Base-by-base conservation (phyloP, 768 basidiomycete genomes). In the Astraeus odoratus region DNA sequence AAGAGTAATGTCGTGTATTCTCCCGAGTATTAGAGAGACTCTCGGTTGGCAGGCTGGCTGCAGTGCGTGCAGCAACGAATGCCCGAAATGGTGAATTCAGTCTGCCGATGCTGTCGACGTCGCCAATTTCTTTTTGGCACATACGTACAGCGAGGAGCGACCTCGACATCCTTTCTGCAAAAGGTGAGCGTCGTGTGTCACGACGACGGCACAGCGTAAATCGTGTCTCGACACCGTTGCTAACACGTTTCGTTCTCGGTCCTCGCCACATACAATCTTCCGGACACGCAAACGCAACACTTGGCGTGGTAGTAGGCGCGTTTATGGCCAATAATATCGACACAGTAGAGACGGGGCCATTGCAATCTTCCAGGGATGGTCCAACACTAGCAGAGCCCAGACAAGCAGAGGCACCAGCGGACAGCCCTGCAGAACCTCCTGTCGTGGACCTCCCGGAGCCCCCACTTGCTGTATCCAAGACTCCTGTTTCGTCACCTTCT, bases 271-370 rank as follows among this genome's bases (percentile, higher is more conserved):
- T 39, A 43, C 49, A 40, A 42, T 46, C 27, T 27, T 19, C 36
- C 24, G 43, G 45, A 33, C 43, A 38, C 33, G 30, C 19, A 48
- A 50, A 50, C 36, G 39, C 57, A 39, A 19, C 48, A 46, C 49
- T 29, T 43, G 67, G 79, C 80, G 81, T 83, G 80, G 69, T 65
- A 51, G 65, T 35, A 76, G 37, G 81, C 83, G 83, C 81, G 85
- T 84, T 70, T 79, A 87, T 87, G 85, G 84, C 83, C 63, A 71
- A 77, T n/a, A n/a, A n/a, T 72, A 74, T 66, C 67, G 79, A 77
- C 64, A 67, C 67, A 58, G 61, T 69, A 65, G 56, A 63, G 51
- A 65, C 65, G 60, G 66, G 65, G 67, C 64, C 65, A 64, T 58
- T 69, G 58, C 74, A 74, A 59, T 64, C 66, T 42, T 41, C 49